Percentiles rank a stretch among this genome's conserved stretches.
These are phyloP conservation scores for Coprinopsis marcescibilis DNA, from an alignment of 768 basidiomycete genomes.

Conservation along the genomic window DNA sequence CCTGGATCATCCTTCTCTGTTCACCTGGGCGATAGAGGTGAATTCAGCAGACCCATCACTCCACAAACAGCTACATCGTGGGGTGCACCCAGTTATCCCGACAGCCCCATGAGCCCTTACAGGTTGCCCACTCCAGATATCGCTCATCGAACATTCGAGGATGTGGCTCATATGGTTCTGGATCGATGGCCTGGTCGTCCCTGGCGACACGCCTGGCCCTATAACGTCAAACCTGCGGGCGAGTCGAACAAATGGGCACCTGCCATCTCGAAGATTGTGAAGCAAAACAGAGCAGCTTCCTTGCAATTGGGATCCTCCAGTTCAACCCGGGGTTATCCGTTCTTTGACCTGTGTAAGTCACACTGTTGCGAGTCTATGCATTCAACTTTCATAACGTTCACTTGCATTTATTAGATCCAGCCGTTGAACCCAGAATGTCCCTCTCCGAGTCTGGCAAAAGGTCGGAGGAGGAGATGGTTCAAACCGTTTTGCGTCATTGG, in stretches of 20 bases:
- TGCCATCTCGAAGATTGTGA: not conserved
- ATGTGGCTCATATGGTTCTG: constrained; percentile 7
- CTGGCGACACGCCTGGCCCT: too few relatives aligned
- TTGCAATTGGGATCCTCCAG: too few relatives aligned
- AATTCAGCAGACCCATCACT: too few relatives aligned
- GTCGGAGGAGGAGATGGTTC: constrained; percentile 19
- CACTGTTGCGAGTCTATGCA: too few relatives aligned
- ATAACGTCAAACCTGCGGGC: too few relatives aligned
- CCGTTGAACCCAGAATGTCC: too few relatives aligned
- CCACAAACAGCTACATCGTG: constrained; percentile 22
- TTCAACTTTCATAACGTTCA: too few relatives aligned
- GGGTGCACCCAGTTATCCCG: constrained; percentile 42
- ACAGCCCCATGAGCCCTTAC: constrained; percentile 30
- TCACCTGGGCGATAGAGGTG: not conserved
- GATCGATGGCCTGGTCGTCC: not conserved
- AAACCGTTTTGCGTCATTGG: not conserved
- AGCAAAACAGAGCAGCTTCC: not conserved
- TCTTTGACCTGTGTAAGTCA: too few relatives aligned
- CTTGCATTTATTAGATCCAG: too few relatives aligned
- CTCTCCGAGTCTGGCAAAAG: too few relatives aligned
- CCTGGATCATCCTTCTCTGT: too few relatives aligned
- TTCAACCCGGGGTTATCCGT: too few relatives aligned
- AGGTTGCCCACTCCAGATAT: constrained; percentile 36
- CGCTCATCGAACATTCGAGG: constrained; percentile 30
- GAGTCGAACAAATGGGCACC: constrained; percentile 1